These are phyloP conservation scores for Plasmodium yoelii DNA, from an alignment of 169 alveolate genomes.

Conservation along the genomic window DNA sequence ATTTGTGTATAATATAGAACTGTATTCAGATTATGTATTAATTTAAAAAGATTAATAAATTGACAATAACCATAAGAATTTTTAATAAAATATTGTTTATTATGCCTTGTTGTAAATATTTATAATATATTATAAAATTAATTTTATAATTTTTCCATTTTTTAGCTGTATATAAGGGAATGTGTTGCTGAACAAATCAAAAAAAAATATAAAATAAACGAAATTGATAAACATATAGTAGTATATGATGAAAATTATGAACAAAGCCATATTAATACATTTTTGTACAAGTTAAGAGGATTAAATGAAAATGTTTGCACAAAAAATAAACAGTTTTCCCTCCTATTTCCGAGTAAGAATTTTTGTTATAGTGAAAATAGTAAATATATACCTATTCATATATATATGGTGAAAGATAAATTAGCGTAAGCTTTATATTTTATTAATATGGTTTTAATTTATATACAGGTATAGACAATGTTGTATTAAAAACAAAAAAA, in stretches of 20 bases:
- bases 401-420: neutral
- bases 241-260: slow-evolving; percentile 72
- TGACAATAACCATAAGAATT: too few species aligned
- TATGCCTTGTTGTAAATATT: too few species aligned
- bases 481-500: slow-evolving; percentile 30
- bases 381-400: slow-evolving; percentile 3
- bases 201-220: slow-evolving; percentile 55
- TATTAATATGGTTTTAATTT: slow-evolving; percentile 2
- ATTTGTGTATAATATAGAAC: too few species aligned
- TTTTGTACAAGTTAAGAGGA: slow-evolving; percentile 50
- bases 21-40: too few species aligned
- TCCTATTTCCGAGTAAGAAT: slow-evolving; percentile 53
- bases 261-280: slow-evolving; percentile 62
- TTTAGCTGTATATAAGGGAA: slow-evolving; percentile 67
- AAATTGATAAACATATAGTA: slow-evolving; percentile 23
- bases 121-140: too few species aligned
- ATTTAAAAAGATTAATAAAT: too few species aligned
- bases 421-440: too few species aligned
- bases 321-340: slow-evolving; percentile 28
- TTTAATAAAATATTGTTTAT: too few species aligned
- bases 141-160: slow-evolving; percentile 10
- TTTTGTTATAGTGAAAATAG: neutral
- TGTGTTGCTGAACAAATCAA: slow-evolving; percentile 61
- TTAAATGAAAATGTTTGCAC: slow-evolving; percentile 20
- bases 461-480: slow-evolving; percentile 32